These are phyloP conservation scores for Cupressus sempervirens DNA, from an alignment of 75 land plant species.

Conservation along the genomic window DNA sequence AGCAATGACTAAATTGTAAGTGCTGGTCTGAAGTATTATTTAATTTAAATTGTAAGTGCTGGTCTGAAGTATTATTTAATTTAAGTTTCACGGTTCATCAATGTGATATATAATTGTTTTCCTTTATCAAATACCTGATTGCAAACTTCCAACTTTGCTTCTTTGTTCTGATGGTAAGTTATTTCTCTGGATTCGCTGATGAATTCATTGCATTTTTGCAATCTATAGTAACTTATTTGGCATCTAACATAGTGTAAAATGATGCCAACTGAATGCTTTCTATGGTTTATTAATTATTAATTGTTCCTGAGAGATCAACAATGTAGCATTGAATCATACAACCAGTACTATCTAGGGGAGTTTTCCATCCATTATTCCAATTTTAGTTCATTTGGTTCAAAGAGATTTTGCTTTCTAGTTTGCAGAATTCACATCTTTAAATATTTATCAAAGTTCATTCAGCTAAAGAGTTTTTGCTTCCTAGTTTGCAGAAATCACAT, in stretches of 20 bases:
- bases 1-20: not conserved
- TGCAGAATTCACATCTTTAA: not conserved
- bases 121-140: not conserved
- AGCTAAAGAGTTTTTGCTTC: not conserved
- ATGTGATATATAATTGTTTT: not conserved
- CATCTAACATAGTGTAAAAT: not conserved
- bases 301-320: not conserved
- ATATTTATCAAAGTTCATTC: not conserved
- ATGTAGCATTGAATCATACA: not conserved
- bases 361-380: not conserved
- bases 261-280: not conserved
- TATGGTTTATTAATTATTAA: not conserved
- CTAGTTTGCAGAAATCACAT: not conserved
- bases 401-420: not conserved
- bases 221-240: not conserved
- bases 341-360: not conserved
- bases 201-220: not conserved
- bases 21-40: no score
- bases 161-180: not conserved
- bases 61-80: no score
- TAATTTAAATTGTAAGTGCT: no score
- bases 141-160: not conserved
- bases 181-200: not conserved
- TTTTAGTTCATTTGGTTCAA: not conserved
- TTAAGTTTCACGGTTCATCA: not conserved